phyloP scores from a whole-genome alignment of 306 rosid genomes.

The Prunus campanulata region DNA sequence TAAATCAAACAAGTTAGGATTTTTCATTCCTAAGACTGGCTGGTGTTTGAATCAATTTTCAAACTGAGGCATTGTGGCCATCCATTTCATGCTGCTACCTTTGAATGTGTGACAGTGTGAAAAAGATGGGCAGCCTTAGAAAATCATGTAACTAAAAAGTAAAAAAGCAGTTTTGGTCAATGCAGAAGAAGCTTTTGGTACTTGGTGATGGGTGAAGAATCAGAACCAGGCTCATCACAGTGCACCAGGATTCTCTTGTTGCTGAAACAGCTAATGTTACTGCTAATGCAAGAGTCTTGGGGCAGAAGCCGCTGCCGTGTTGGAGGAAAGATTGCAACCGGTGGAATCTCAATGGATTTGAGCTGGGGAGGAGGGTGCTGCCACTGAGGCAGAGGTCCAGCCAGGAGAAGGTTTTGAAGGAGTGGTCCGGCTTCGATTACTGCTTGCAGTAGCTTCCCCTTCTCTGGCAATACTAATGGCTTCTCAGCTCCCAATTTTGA shows the following conservation, averaged over 20 bases:
- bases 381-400: conserved; percentile 92
- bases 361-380: conserved; percentile 87
- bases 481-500: conserved; percentile 42
- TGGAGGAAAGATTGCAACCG: conserved; percentile 49
- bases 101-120: conserved; percentile 30
- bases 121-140: conserved; percentile 36
- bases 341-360: conserved; percentile 68
- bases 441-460: conserved; percentile 76
- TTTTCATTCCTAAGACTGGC: conserved; percentile 28
- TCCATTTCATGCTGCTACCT: conserved; percentile 32
- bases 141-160: conserved; percentile 23
- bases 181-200: conserved; percentile 31
- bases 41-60: conserved; percentile 8
- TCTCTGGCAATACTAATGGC: conserved; percentile 55
- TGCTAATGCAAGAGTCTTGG: conserved; percentile 22
- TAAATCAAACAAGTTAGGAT: conserved; percentile 32
- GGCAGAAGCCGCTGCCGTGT: conserved; percentile 6
- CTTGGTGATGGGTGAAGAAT: conserved; percentile 34
- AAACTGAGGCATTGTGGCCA: conserved; percentile 27
- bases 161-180: conserved; percentile 3
- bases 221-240: conserved; percentile 24
- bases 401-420: conserved; percentile 70
- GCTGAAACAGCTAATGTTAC: conserved; percentile 11
- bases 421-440: conserved; percentile 91
- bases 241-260: conserved; percentile 40